phyloP scores from a whole-genome alignment of 129 eudicot genomes.

The Flaveria sonorensis region DNA sequence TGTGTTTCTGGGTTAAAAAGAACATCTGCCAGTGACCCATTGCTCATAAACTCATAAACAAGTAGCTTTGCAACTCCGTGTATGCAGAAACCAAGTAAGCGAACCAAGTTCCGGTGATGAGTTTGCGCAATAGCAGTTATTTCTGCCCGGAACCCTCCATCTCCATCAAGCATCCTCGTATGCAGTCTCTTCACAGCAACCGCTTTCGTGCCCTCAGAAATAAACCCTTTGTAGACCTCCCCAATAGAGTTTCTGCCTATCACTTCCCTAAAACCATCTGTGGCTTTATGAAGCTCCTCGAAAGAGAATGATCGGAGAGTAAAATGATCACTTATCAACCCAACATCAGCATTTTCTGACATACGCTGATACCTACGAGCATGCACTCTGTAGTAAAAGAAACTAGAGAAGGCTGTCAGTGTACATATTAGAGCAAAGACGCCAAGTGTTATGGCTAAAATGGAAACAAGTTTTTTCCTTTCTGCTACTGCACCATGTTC shows the following conservation, averaged over 20 bases:
- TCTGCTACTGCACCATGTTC: background rate
- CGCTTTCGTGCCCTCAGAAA: conserved; percentile 27
- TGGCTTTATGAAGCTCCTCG: conserved; percentile 35
- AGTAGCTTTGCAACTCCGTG: conserved; percentile 33
- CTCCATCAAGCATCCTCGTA: conserved; percentile 32
- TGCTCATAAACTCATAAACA: conserved; percentile 47
- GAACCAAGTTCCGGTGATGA: conserved; percentile 49
- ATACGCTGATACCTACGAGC: conserved; percentile 22
- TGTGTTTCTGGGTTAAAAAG: conserved; percentile 19
- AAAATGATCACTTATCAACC: conserved; percentile 18
- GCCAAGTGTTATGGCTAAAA: conserved; percentile 30
- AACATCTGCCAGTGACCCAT: conserved; percentile 42
- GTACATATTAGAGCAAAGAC: conserved; percentile 32
- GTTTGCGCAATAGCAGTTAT: conserved; percentile 38
- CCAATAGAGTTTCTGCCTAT: conserved; percentile 27
- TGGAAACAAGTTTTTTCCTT: conserved; percentile 14
- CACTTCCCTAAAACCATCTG: conserved; percentile 43
- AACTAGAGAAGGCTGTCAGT: conserved; percentile 12
- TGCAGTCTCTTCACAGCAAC: conserved; percentile 41
- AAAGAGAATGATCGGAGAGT: conserved; percentile 36
- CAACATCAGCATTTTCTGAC: conserved; percentile 14
- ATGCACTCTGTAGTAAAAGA: conserved; percentile 32
- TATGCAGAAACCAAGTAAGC: conserved; percentile 45
- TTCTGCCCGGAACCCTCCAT: conserved; percentile 37
- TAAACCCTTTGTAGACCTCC: conserved; percentile 38